Conservation (phyloP, 257 asterid genomes). For the Przewalskia tangutica region DNA sequence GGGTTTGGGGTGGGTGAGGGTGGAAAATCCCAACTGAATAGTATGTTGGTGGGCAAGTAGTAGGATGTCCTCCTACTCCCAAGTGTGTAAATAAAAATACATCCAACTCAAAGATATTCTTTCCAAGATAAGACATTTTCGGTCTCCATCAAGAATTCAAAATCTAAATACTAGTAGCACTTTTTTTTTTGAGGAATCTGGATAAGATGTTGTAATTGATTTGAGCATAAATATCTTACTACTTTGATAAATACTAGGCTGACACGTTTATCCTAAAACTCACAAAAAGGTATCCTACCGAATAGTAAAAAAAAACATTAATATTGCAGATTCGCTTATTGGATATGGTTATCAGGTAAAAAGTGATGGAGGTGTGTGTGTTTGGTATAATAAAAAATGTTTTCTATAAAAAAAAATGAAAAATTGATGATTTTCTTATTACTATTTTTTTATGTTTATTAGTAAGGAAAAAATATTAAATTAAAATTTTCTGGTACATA, state of each 20-base stretch:
- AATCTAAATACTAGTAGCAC: not conserved
- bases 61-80: not conserved
- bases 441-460: too few species aligned
- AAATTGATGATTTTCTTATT: too few species aligned
- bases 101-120: not conserved
- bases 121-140: not conserved
- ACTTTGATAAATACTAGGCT: not conserved
- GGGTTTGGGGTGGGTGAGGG: not conserved
- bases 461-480: too few species aligned
- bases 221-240: not conserved
- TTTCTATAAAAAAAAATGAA: not conserved
- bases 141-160: not conserved
- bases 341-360: not conserved
- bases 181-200: not conserved
- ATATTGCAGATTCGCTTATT: not conserved
- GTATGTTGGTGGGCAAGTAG: not conserved
- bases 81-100: not conserved
- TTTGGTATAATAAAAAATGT: not conserved
- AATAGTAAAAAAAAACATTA: not conserved
- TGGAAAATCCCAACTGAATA: not conserved
- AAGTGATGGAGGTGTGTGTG: not conserved
- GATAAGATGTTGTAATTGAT: not conserved
- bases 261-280: not conserved
- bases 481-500: too few species aligned
- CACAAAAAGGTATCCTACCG: not conserved